These are phyloP conservation scores for Magnusiomyces ingens DNA, from an alignment of 1,139 yeast genomes.

Conservation along the genomic window DNA sequence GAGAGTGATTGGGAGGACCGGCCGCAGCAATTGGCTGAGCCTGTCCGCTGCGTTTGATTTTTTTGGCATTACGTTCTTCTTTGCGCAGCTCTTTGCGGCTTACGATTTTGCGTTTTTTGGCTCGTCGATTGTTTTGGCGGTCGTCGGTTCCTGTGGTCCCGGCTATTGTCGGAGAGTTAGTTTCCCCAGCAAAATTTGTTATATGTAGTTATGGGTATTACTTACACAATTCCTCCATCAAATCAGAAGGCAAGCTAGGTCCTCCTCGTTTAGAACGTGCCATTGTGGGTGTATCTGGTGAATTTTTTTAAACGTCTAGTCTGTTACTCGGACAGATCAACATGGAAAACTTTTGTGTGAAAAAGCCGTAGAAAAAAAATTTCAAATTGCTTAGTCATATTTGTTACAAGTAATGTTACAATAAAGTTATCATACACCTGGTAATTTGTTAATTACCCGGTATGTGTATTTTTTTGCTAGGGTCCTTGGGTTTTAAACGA, in stretches of 20 bases:
- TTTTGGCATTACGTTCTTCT: constrained; percentile 20
- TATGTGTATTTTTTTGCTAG: too few relatives aligned
- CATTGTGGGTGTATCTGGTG: not conserved
- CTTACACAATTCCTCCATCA: not conserved
- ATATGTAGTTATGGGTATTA: not conserved
- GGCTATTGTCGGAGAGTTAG: not conserved
- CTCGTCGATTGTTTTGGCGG: constrained; percentile 10
- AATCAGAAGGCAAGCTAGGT: constrained; percentile 1
- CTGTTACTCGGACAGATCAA: too few relatives aligned
- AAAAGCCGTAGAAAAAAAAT: too few relatives aligned
- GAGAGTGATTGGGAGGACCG: not conserved
- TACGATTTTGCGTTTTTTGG: not conserved
- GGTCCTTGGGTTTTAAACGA: too few relatives aligned
- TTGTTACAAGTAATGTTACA: too few relatives aligned
- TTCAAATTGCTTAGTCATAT: too few relatives aligned
- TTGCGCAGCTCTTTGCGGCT: constrained; percentile 22
- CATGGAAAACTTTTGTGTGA: too few relatives aligned
- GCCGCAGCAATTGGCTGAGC: constrained; percentile 8
- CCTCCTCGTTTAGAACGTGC: constrained; percentile 1
- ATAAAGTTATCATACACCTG: too few relatives aligned
- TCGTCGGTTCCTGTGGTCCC: constrained; percentile 6
- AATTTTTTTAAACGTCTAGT: too few relatives aligned
- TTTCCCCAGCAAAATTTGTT: too few relatives aligned
- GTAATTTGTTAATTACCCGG: too few relatives aligned
- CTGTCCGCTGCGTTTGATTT: constrained; percentile 13